Percentiles rank a stretch among this genome's conserved stretches.
These are phyloP conservation scores for Cryptosporidium muris DNA, from an alignment of 169 alveolate genomes.

Conservation along the genomic window DNA sequence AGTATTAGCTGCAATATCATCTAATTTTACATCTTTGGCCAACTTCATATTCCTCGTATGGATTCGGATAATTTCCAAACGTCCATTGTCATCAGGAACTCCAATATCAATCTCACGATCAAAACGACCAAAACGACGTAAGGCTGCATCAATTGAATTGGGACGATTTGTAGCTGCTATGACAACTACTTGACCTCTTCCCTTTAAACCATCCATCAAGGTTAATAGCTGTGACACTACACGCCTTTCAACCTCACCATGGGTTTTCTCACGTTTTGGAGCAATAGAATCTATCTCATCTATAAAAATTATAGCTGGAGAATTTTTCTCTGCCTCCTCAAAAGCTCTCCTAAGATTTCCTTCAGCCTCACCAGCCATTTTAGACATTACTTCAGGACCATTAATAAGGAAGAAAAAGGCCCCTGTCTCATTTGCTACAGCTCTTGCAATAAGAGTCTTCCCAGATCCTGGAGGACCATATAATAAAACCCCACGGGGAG, in stretches of 20 bases:
- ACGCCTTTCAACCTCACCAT: slow-evolving; percentile 99
- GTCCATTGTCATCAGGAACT: slow-evolving; percentile 99
- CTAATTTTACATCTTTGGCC: slow-evolving; percentile 96
- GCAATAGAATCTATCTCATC: slow-evolving; percentile 99
- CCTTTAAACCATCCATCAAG: slow-evolving; percentile 99
- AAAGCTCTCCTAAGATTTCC: slow-evolving; percentile 96
- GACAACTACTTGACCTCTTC: slow-evolving; percentile 99
- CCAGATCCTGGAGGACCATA: slow-evolving; percentile 99
- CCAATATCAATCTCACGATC: slow-evolving; percentile 99
- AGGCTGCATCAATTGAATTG: slow-evolving; percentile 98
- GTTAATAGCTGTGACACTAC: slow-evolving; percentile 98
- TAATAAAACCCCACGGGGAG: slow-evolving; percentile 99
- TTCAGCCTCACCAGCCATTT: slow-evolving; percentile 99
- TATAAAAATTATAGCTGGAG: slow-evolving; percentile 99
- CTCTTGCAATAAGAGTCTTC: slow-evolving; percentile 99
- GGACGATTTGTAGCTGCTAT: slow-evolving; percentile 99
- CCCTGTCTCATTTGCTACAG: slow-evolving; percentile 99
- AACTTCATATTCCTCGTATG: slow-evolving; percentile 99
- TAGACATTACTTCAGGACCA: slow-evolving; percentile 98
- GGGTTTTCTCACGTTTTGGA: slow-evolving; percentile 98
- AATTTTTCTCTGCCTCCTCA: slow-evolving; percentile 97
- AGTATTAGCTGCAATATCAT: slow-evolving; percentile 97
- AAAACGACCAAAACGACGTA: slow-evolving; percentile 98
- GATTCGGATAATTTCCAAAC: slow-evolving; percentile 96
- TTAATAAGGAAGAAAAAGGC: slow-evolving; percentile 95